Conservation (phyloP, 148 eudicot genomes). For the Rhododendron vialii region DNA sequence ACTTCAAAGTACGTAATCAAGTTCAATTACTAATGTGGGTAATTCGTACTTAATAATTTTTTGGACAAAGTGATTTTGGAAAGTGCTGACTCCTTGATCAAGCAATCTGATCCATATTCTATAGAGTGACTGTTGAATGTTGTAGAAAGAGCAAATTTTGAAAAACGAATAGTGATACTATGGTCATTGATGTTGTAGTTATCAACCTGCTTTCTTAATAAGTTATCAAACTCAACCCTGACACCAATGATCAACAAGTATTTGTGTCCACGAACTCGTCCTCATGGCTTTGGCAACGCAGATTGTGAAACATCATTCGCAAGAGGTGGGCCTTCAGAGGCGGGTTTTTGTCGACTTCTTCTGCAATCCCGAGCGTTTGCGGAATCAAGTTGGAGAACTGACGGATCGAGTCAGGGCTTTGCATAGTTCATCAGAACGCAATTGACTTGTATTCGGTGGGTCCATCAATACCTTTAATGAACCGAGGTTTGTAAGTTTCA, state of each 20-base stretch:
- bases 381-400: constrained; percentile 74
- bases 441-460: background rate
- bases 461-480: background rate
- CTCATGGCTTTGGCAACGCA: constrained; percentile 14
- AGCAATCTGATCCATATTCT: background rate
- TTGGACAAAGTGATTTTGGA: background rate
- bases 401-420: constrained; percentile 69
- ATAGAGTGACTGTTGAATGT: background rate
- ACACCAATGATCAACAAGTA: background rate
- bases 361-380: constrained; percentile 81
- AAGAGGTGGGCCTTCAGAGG: constrained; percentile 82
- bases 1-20: background rate
- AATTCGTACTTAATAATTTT: background rate
- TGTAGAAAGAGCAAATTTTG: background rate
- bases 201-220: background rate
- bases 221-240: background rate
- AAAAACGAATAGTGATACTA: background rate
- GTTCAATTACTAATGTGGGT: background rate
- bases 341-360: constrained; percentile 92
- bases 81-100: background rate
- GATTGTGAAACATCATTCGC: constrained; percentile 84
- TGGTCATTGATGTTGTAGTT: background rate
- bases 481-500: background rate
- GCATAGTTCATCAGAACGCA: constrained; percentile 21
- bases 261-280: background rate